Evolutionary conservation across 2,329 filamentous ascomycete species (phyloP).

Genomic region (Hirsutella thompsonii): DNA sequence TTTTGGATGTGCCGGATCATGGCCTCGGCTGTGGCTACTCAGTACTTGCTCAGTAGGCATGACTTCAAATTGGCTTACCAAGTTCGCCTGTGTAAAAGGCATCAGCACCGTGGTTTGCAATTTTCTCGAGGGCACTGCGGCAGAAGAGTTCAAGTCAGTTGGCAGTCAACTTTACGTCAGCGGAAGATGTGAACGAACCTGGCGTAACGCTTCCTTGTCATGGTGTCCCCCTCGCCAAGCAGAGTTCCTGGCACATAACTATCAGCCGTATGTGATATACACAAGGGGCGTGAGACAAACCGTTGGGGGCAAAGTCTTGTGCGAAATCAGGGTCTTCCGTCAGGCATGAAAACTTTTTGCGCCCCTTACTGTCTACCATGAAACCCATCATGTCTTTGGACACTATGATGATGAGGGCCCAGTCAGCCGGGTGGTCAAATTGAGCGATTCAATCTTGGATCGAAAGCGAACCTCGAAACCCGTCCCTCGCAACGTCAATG

Average conservation of each 20-base stretch:
- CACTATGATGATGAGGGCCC: slow-evolving; percentile 26
- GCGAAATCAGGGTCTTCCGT: slow-evolving; percentile 68
- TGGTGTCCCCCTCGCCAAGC: slow-evolving; percentile 58
- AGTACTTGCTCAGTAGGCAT: no score
- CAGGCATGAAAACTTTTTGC: slow-evolving; percentile 44
- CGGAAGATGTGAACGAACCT: slow-evolving; percentile 16
- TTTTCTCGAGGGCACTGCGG: slow-evolving; percentile 53
- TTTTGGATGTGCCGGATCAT: slow-evolving; percentile 57
- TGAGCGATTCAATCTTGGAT: background rate
- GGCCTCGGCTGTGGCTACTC: slow-evolving; percentile 42
- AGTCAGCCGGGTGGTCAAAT: background rate
- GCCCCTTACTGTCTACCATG: slow-evolving; percentile 40
- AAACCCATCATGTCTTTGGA: slow-evolving; percentile 63
- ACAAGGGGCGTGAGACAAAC: no score
- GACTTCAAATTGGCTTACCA: slow-evolving; percentile 20
- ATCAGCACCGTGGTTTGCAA: slow-evolving; percentile 60
- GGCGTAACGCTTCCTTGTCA: slow-evolving; percentile 72
- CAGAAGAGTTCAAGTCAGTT: background rate
- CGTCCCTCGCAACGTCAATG: slow-evolving; percentile 57
- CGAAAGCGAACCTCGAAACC: slow-evolving; percentile 39
- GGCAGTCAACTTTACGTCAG: background rate
- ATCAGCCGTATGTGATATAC: background rate
- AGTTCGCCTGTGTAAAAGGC: slow-evolving; percentile 64
- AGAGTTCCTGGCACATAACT: slow-evolving; percentile 35
- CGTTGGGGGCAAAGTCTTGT: slow-evolving; percentile 77